These are phyloP conservation scores for Neurospora terricola DNA, from an alignment of 495 filamentous ascomycete species.

Conservation along the genomic window DNA sequence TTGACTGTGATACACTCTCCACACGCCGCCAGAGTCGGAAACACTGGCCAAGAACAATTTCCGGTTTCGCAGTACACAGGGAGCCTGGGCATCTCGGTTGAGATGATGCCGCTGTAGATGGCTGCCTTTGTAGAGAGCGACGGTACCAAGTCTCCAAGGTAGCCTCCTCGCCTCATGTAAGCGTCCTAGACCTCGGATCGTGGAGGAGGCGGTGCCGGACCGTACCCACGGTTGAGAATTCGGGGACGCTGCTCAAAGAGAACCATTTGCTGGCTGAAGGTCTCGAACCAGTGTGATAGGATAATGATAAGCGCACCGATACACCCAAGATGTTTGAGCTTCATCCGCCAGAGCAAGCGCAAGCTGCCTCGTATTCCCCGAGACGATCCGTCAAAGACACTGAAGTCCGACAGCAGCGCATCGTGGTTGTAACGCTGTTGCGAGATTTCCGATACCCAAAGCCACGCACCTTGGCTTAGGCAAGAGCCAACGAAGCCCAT, in stretches of 20 bases:
- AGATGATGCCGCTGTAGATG: conserved; percentile 30
- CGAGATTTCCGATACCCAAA: conserved; percentile 24
- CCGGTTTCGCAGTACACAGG: conserved; percentile 18
- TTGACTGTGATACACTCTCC: conserved; percentile 17
- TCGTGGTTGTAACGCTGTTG: conserved; percentile 15
- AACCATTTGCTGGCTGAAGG: conserved; percentile 30
- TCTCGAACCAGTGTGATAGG: conserved; percentile 27
- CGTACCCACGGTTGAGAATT: background rate
- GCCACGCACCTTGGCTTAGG: conserved; percentile 29
- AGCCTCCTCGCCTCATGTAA: conserved; percentile 10
- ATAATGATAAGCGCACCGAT: conserved; percentile 26
- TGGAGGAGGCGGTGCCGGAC: conserved; percentile 11
- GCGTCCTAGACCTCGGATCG: conserved; percentile 24
- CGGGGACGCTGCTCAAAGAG: conserved; percentile 19
- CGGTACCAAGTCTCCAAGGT: conserved; percentile 14
- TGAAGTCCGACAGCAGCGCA: conserved; percentile 25
- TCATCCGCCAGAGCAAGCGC: conserved; percentile 24
- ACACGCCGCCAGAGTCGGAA: conserved; percentile 27
- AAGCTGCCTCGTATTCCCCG: conserved; percentile 25
- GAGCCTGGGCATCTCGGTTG: conserved; percentile 11
- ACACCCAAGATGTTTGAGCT: conserved; percentile 24
- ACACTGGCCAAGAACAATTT: conserved; percentile 28
- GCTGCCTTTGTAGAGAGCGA: conserved; percentile 27
- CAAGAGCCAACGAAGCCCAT: conserved; percentile 23
- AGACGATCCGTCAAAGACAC: conserved; percentile 27